Base-by-base conservation (phyloP, 306 rosid species). In the Mimosa pudica region DNA sequence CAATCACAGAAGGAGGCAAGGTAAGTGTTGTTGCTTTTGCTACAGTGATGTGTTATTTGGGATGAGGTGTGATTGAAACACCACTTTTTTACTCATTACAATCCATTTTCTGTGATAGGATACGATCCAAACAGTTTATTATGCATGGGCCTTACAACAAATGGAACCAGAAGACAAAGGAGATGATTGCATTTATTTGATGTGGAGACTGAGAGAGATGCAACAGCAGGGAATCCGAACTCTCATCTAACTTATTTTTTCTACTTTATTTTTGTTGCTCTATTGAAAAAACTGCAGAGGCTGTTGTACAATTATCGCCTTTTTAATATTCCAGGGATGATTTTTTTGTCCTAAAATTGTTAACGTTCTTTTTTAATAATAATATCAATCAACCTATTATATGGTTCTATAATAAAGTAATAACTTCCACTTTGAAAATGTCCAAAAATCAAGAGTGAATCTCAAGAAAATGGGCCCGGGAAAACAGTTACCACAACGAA, bases 131-230 rank as follows among this genome's bases (percentile, higher is more conserved):
- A 91, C 92, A 7, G 95, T 95, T 68, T 82, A 64, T 60, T 86
- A 91, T 58, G 84, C 79, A 0, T 95, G 98, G 98, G 97, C 98
- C 2, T 89, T 92, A 87, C 98, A 94, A 75, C 92, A 84, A 85
- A 84, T 90, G 89, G 96, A 92, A 14, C 86, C 82, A 38, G 92
- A 92, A 85, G 95, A 94, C 52, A 88, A 80, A 1, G 93, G 85
- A 16, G 97, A 89, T 17, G 95, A 89, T 76, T 93, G 85, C 41
- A 78, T 85, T 66, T 89, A 89, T 78, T 82, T 92, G 5, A 84
- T 91, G 83, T 94, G 98, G 98, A 92, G 93, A 86, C 78, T 94
- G 7, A 87, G 97, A 81, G 95, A 94, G 78, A 90, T 94, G 89
- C 91, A 88, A 73, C 93, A 91, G 77, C 90, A 89, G 77, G 97